Percentiles rank a stretch among this genome's conserved stretches.
Conservation (phyloP, 108 stramenopile species). For the Skeletonema tropicum region DNA sequence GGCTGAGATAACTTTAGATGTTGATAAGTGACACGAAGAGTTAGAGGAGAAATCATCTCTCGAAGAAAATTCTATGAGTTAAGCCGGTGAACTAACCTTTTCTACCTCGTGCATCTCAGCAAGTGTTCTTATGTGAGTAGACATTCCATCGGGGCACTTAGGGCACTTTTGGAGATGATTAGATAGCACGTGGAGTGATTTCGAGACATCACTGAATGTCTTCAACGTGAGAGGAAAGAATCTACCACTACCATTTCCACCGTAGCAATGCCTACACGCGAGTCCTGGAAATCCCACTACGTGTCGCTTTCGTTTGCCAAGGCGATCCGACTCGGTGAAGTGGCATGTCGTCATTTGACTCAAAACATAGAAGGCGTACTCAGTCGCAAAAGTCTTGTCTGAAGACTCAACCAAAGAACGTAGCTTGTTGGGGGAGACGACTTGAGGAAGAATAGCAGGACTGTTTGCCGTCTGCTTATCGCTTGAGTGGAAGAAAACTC, state of each 20-base stretch:
- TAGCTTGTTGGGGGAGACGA: not conserved
- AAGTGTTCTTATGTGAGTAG: constrained; percentile 53
- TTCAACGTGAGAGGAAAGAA: constrained; percentile 52
- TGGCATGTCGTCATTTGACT: constrained; percentile 47
- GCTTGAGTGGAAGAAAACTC: constrained; percentile 41
- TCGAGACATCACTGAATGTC: constrained; percentile 52
- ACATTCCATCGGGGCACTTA: constrained; percentile 73
- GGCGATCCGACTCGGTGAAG: constrained; percentile 36
- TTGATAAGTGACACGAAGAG: not conserved
- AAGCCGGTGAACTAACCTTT: constrained; percentile 36
- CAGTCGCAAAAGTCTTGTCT: constrained; percentile 45
- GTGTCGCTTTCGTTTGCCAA: constrained; percentile 52
- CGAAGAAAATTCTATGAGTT: not conserved
- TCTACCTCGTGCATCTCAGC: constrained; percentile 70
- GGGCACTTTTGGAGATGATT: constrained; percentile 54
- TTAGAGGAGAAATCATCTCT: not conserved
- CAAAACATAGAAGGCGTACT: constrained; percentile 51
- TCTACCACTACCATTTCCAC: constrained; percentile 43
- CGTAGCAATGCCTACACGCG: constrained; percentile 47
- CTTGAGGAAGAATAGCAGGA: constrained; percentile 1
- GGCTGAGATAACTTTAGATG: constrained; percentile 21
- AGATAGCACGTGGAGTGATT: constrained; percentile 41
- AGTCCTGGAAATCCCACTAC: constrained; percentile 42
- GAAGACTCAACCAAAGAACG: constrained; percentile 33
- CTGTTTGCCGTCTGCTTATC: not conserved